These are phyloP conservation scores for Danielozyma ontarioensis DNA, from an alignment of 805 yeast genomes.

Conservation along the genomic window DNA sequence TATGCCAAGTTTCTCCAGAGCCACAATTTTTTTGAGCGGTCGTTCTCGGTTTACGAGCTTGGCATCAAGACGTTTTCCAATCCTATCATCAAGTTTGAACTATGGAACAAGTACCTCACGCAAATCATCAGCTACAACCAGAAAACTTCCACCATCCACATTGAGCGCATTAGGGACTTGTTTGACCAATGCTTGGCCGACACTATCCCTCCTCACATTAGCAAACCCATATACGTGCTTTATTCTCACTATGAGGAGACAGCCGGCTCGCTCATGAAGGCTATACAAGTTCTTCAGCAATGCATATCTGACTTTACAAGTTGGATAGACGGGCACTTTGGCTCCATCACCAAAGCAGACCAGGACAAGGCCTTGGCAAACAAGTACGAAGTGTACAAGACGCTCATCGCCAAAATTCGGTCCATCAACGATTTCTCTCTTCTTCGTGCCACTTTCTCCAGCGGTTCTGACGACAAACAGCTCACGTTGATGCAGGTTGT, in stretches of 20 bases:
- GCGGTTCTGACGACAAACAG: conserved; percentile 33
- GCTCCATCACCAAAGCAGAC: conserved; percentile 5
- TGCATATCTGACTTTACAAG: conserved; percentile 9
- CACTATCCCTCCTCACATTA: conserved; percentile 42
- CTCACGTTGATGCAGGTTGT: conserved; percentile 41
- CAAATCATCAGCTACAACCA: conserved; percentile 32
- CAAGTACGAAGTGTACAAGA: conserved; percentile 17
- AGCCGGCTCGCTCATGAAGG: conserved; percentile 45
- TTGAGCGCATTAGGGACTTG: conserved; percentile 51
- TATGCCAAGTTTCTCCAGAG: conserved; percentile 59
- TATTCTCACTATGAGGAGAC: conserved; percentile 62
- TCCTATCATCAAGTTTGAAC: conserved; percentile 51
- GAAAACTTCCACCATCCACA: conserved; percentile 3
- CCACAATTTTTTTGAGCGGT: conserved; percentile 39
- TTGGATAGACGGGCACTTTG: conserved; percentile 1
- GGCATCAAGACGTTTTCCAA: conserved; percentile 60
- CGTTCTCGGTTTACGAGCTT: conserved; percentile 60
- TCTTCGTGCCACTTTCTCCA: conserved; percentile 35
- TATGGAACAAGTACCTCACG: conserved; percentile 66
- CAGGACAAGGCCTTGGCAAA: conserved; percentile 13
- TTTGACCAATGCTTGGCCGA: conserved; percentile 62
- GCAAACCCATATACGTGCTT: conserved; percentile 44
- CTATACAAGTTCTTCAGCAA: conserved; percentile 25
- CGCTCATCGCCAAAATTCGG: conserved; percentile 5
- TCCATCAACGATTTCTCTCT: conserved; percentile 11